These are phyloP conservation scores for Monosporascus sp. DNA, from an alignment of 2,329 filamentous ascomycete genomes.

Conservation along the genomic window DNA sequence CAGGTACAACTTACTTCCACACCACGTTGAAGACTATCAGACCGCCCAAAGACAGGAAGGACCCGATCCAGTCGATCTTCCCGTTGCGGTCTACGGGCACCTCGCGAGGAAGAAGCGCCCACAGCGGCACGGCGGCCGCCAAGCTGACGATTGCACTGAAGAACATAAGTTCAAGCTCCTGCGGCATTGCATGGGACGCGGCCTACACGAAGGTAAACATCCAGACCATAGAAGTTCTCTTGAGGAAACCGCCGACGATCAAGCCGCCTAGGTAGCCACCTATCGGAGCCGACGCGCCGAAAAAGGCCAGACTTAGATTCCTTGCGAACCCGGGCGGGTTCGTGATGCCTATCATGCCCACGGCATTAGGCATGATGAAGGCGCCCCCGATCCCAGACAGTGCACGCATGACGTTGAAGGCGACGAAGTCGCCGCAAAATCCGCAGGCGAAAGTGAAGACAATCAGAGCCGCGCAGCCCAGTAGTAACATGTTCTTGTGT, in stretches of 20 bases:
- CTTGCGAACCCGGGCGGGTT: slow-evolving; percentile 40
- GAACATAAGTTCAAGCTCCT: neutral
- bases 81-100: slow-evolving; percentile 29
- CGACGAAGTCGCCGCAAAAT: slow-evolving; percentile 38
- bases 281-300: slow-evolving; percentile 41
- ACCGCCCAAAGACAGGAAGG: slow-evolving; percentile 30
- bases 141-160: slow-evolving; percentile 12
- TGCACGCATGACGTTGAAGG: slow-evolving; percentile 18
- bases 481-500: slow-evolving; percentile 41
- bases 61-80: slow-evolving; percentile 35
- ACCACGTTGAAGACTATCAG: slow-evolving; percentile 45
- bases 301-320: slow-evolving; percentile 40
- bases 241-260: slow-evolving; percentile 33
- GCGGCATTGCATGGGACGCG: neutral
- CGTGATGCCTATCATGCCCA: slow-evolving; percentile 43
- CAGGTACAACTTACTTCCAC: slow-evolving; percentile 38
- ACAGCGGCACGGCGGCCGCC: slow-evolving; percentile 9
- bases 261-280: slow-evolving; percentile 39
- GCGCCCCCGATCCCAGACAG: slow-evolving; percentile 46
- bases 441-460: slow-evolving; percentile 39
- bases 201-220: slow-evolving; percentile 34
- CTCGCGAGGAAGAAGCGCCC: slow-evolving; percentile 18
- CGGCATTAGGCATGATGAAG: slow-evolving; percentile 46
- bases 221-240: slow-evolving; percentile 33
- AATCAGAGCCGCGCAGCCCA: slow-evolving; percentile 36